Evolutionary conservation across 2,329 filamentous ascomycete species (phyloP), one percentile per base, ranked within the genome.

Genomic region (Myriosclerotinia curreyana): DNA sequence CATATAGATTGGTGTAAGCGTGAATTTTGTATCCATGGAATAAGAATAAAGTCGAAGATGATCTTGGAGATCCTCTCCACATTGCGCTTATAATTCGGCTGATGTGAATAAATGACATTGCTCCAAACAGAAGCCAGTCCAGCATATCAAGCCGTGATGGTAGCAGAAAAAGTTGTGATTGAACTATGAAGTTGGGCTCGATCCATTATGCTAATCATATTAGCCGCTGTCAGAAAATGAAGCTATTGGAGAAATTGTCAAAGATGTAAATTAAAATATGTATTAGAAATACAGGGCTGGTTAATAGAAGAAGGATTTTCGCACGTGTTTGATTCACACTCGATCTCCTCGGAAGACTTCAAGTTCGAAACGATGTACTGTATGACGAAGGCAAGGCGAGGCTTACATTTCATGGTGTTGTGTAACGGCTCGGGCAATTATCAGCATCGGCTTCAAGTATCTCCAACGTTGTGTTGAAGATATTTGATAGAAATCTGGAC

Each of bases 391-490:
- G 15, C 46, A 28, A 31, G 36, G 58, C 36, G n/a, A 31, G 59
- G n/a, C 46, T 22, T 28, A 55, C 60, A 25, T n/a, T 9, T 46
- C 40, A 62, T 38, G 11, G 48, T 22, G 60, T 28, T 25, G 60
- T 62, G 60, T 49, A 48, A 49, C 51, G 51, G 42, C 34, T 56
- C 51, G 60, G 60, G 34, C 52, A 62, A 44, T 62, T 56, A 28
- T 62, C 40, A 54, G 38, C 51, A 46, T 56, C 60, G 60, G 51
- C 34, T 49, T 46, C 51, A 42, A 44, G 46, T 22, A 15, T 40
- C n/a, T 40, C 51, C 17, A 55, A 49, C 20, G 49, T 56, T 56
- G 51, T 42, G 31, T 49, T 62, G 51, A 62, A 56, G 60, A 62
- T 55, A 56, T 56, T 44, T 34, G 38, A 59, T 48, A 36, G n/a